These are phyloP conservation scores for Linum trigynum DNA, from an alignment of 345 rosid genomes.

Conservation along the genomic window DNA sequence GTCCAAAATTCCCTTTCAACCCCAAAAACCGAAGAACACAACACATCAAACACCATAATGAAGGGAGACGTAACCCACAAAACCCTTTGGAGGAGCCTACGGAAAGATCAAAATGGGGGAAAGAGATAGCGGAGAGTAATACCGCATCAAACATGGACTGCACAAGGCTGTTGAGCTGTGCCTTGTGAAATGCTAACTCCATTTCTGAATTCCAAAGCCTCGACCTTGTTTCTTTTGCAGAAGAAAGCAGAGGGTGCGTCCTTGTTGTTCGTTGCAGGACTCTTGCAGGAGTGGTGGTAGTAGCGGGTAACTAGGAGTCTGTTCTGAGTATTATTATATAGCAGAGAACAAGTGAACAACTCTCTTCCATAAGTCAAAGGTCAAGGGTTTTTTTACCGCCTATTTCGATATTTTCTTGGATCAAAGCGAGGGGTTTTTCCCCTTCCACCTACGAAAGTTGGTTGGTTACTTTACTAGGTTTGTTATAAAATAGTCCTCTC, in stretches of 20 bases:
- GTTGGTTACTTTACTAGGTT: neutral
- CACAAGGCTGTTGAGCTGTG: conserved; percentile 13
- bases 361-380: neutral
- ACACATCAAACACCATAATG: no score
- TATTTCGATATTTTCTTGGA: no score
- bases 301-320: neutral
- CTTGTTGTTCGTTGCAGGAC: neutral
- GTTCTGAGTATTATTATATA: neutral
- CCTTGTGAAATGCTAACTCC: conserved; percentile 15
- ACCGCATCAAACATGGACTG: conserved; percentile 22
- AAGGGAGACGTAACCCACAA: neutral
- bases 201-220: conserved; percentile 3
- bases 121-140: neutral
- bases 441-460: neutral
- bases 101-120: neutral
- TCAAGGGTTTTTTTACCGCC: neutral
- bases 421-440: no score
- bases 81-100: neutral
- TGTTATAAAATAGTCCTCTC: neutral
- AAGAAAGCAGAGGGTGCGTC: neutral
- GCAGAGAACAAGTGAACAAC: neutral
- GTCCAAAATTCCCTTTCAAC: conserved; percentile 22
- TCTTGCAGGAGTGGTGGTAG: neutral
- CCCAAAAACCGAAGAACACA: neutral
- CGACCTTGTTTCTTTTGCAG: neutral